Conservation (phyloP, 768 basidiomycete species). For the Lactifluus pinguis region DNA sequence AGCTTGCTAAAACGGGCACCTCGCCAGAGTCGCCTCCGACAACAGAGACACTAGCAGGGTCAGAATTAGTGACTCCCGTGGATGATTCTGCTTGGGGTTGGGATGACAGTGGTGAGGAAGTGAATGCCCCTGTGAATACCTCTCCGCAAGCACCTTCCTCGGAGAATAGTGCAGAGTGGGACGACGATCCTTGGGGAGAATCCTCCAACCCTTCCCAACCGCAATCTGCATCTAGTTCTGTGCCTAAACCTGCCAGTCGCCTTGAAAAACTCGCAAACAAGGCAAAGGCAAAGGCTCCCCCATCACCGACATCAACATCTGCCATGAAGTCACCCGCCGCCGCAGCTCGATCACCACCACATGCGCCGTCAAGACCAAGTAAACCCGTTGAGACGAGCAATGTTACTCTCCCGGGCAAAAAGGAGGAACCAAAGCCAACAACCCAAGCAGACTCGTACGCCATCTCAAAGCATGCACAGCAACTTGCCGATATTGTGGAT, state of each 20-base stretch:
- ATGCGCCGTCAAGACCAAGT: slow-evolving; percentile 21
- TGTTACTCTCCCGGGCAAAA: slow-evolving; percentile 1
- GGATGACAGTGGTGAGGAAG: slow-evolving; percentile 45
- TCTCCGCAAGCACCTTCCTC: slow-evolving; percentile 6
- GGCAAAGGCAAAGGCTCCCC: slow-evolving; percentile 38
- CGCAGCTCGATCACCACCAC: slow-evolving; percentile 18
- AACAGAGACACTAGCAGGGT: slow-evolving; percentile 6
- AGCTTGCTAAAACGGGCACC: neutral
- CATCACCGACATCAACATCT: slow-evolving; percentile 19
- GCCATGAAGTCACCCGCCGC: slow-evolving; percentile 20
- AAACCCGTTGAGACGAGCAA: neutral
- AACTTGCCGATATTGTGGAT: slow-evolving; percentile 16
- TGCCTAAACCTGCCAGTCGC: slow-evolving; percentile 46
- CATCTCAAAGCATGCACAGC: slow-evolving; percentile 7
- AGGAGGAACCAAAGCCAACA: neutral
- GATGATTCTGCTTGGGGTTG: slow-evolving; percentile 65
- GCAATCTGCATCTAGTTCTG: slow-evolving; percentile 25
- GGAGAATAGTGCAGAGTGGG: slow-evolving; percentile 44
- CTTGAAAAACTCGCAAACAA: slow-evolving; percentile 51
- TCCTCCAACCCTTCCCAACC: slow-evolving; percentile 24
- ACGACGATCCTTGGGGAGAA: slow-evolving; percentile 62
- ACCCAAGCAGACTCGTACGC: slow-evolving; percentile 8
- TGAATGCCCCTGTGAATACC: slow-evolving; percentile 8
- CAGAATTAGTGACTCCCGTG: slow-evolving; percentile 21
- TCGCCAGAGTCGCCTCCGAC: slow-evolving; percentile 4